Evolutionary conservation across 768 basidiomycete genomes (phyloP).

Genomic region (Cyathus striatus): DNA sequence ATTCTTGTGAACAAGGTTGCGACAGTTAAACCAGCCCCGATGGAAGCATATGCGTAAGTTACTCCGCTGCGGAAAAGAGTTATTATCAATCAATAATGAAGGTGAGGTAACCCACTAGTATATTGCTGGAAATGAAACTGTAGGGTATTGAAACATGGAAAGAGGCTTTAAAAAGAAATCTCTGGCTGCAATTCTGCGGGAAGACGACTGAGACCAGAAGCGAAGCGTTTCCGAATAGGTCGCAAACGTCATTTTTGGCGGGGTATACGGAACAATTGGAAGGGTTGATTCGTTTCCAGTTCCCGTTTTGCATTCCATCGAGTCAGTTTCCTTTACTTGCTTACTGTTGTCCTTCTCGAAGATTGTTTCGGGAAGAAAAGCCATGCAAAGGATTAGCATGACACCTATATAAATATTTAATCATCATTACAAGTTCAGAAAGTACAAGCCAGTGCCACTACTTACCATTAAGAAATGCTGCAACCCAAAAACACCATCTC

Average conservation of each 20-base stretch:
- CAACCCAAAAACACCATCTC: slow-evolving; percentile 40
- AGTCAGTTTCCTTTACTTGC: slow-evolving; percentile 6
- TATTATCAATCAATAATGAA: not conserved
- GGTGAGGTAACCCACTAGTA: slow-evolving; percentile 19
- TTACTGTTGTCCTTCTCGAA: slow-evolving; percentile 21
- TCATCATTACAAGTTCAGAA: not conserved
- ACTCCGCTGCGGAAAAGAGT: slow-evolving; percentile 19
- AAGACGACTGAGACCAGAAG: slow-evolving; percentile 24
- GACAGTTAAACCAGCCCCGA: slow-evolving; percentile 32
- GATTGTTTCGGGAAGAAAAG: slow-evolving; percentile 37
- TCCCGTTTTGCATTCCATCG: slow-evolving; percentile 7
- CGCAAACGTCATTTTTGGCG: slow-evolving; percentile 18
- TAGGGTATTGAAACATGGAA: slow-evolving; percentile 34
- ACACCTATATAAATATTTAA: slow-evolving; percentile 6
- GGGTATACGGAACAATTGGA: slow-evolving; percentile 12
- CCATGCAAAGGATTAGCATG: slow-evolving; percentile 27
- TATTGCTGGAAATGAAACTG: slow-evolving; percentile 29
- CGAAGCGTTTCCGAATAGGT: slow-evolving; percentile 22
- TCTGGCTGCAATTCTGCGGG: slow-evolving; percentile 17
- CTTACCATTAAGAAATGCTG: slow-evolving; percentile 33
- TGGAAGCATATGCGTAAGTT: slow-evolving; percentile 32
- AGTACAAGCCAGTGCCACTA: not conserved
- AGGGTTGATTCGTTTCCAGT: not conserved
- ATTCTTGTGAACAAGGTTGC: slow-evolving; percentile 30
- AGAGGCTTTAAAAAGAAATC: slow-evolving; percentile 28